Base-by-base conservation (phyloP, 495 filamentous ascomycete species). In the Cetradonia linearis region DNA sequence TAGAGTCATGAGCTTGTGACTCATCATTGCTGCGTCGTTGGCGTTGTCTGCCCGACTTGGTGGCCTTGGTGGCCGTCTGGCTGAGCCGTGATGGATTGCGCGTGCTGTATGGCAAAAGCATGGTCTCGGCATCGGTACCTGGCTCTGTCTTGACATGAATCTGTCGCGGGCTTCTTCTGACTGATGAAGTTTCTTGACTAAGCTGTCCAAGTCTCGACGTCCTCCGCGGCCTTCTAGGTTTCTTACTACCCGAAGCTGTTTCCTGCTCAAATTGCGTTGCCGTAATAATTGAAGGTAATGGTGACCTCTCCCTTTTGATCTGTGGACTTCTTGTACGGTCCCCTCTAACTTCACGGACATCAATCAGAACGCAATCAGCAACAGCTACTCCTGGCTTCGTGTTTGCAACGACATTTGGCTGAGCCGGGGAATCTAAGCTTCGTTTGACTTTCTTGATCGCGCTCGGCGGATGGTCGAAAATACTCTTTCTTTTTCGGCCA, bases 301-400 rank as follows among this genome's bases (percentile, higher is more conserved):
- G 54, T 2, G 63, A 62, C 8, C 31, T 16, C 42, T 65, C 63
- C 49, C 49, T 42, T 49, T 65, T 65, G 25, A 65, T 62, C 30
- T 53, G 5, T 20, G 50, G 23, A 48, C n/a, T 46, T n/a, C 13
- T 25, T 20, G 25, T 13, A 37, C 10, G n/a, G 9, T 6, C 27
- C 30, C 55, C 36, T 27, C 47, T 16, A 27, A n/a, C 55, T 37
- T 48, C 49, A 38, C 55, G 59, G 3, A 52, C 46, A 31, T 59
- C 55, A 23, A 65, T 62, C 47, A 62, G 46, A 20, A 65, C 63
- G 33, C 63, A 65, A 20, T 62, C 63, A 34, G 63, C 63, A 9
- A 62, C 47, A 44, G 36, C 33, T 20, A 61, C 42, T 28, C 49
- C 54, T 11, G 61, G 5, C 44, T 25, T 38, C n/a, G 25, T 18